Evolutionary conservation across 257 asterid species (phyloP), one percentile per base, ranked within the genome.

Genomic region (Agastache rugosa): DNA sequence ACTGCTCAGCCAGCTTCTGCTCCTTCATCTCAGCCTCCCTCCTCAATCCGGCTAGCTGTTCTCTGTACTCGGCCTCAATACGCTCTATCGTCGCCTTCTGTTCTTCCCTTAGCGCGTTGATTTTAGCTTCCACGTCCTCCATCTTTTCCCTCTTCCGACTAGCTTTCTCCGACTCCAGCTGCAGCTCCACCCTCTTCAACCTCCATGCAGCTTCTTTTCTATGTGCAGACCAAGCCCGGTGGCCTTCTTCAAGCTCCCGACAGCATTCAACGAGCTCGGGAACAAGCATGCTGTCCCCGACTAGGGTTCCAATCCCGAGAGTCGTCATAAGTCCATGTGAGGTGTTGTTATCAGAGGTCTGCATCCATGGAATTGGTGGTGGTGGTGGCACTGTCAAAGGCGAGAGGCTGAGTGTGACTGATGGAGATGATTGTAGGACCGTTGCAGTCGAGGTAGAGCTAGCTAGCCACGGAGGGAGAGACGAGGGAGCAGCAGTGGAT

Each of bases 181-280:
- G 98, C 75, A 92, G 62, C 47, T 94, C 97, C 0, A 90, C 93
- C 76, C 99, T 65, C 71, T 85, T 90, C 84, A 94, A 39, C 81
- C 97, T 85, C 99, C 98, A 94, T 0, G 88, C 88, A 1, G 96
- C 89, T 76, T 94, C 99, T 37, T 94, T 94, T 69, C 89, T 83
- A 27, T 94, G 98, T 0, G 89, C 84, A 0, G 90, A 82, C 97
- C 87, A 85, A 1, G 93, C 95, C 1, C 90, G 79, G 8, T 93
- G 97, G 68, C 91, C 96, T 79, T 94, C 96, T 8, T 90, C 97
- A 48, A 92, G 54, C 65, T 92, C 97, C 27, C 85, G 77, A n/a
- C 97, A 89, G 80, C 97, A 92, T 14, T 89, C 98, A 4, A 80
- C 68, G 0, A 94, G 86, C 51, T 92, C 99, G 1, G 83, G 50